Conservation (phyloP, 805 yeast genomes). For the Myxozyma kluyveri region DNA sequence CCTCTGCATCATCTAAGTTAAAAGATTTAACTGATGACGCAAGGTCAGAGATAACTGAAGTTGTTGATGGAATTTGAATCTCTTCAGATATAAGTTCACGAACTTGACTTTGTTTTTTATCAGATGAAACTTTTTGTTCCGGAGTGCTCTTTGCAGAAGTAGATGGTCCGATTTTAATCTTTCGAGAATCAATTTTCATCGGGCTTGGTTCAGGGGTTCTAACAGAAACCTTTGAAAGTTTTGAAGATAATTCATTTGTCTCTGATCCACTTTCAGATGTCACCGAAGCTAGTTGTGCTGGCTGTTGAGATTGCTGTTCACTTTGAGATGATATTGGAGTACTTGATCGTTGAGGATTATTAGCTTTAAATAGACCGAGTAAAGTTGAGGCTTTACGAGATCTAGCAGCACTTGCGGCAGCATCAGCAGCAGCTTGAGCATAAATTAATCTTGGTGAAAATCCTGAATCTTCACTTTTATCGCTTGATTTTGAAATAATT, state of each 20-base stretch:
- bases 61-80: not conserved
- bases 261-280: not conserved
- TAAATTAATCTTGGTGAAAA: conserved; percentile 7
- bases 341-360: conserved; percentile 28
- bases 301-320: not conserved
- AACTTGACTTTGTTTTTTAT: no score
- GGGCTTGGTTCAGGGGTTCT: no score
- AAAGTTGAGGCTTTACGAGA: conserved; percentile 43
- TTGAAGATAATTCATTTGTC: not conserved
- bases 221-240: not conserved
- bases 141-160: not conserved
- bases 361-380: conserved; percentile 39
- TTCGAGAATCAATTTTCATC: no score
- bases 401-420: conserved; percentile 18
- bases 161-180: not conserved
- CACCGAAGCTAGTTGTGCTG: not conserved
- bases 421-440: conserved; percentile 27
- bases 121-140: no score
- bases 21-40: no score
- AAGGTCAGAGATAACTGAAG: no score
- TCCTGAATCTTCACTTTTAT: not conserved
- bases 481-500: no score
- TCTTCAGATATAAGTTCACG: no score
- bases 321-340: not conserved
- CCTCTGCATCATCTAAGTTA: no score